Percentiles rank a stretch among this genome's conserved stretches.
phyloP scores from a whole-genome alignment of 345 rosid genomes.

The Reutealis trisperma region DNA sequence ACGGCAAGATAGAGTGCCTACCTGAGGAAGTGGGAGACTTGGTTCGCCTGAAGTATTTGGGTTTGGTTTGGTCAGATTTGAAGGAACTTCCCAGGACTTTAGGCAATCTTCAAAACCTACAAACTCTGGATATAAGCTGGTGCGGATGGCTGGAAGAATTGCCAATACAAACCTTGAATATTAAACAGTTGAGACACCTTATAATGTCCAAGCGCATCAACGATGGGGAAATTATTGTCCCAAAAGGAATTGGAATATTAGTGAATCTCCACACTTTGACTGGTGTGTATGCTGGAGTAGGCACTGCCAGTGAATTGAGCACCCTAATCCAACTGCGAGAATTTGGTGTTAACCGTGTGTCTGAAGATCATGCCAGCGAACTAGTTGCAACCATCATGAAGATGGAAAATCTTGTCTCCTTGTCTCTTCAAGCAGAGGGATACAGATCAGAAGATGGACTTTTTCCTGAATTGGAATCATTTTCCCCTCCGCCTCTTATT shows the following conservation, averaged over 20 bases:
- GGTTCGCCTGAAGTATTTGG: constrained; percentile 16
- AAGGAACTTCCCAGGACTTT: constrained; percentile 19
- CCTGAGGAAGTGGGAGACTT: constrained; percentile 21
- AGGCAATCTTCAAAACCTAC: constrained; percentile 17
- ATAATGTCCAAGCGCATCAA: neutral
- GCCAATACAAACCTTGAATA: neutral
- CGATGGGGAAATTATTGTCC: constrained; percentile 14
- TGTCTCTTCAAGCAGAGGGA: constrained; percentile 6
- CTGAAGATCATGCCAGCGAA: constrained; percentile 16
- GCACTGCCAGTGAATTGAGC: constrained; percentile 15
- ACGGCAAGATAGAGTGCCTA: neutral
- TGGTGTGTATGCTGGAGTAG: constrained; percentile 28
- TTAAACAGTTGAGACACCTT: constrained; percentile 19
- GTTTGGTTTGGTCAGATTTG: constrained; percentile 5
- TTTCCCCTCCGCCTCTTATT: constrained; percentile 21
- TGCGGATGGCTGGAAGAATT: neutral
- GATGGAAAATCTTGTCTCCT: constrained; percentile 17
- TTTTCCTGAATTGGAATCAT: constrained; percentile 11
- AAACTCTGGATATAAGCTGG: constrained; percentile 12
- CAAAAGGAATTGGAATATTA: constrained; percentile 2
- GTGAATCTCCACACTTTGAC: constrained; percentile 8
- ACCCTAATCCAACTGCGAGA: constrained; percentile 13
- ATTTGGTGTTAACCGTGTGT: constrained; percentile 10
- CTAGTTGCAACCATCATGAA: constrained; percentile 13
- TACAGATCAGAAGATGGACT: fast-evolving